These are phyloP conservation scores for Aspergillus incahuasiensis DNA, from an alignment of 495 filamentous ascomycete genomes.

Conservation along the genomic window DNA sequence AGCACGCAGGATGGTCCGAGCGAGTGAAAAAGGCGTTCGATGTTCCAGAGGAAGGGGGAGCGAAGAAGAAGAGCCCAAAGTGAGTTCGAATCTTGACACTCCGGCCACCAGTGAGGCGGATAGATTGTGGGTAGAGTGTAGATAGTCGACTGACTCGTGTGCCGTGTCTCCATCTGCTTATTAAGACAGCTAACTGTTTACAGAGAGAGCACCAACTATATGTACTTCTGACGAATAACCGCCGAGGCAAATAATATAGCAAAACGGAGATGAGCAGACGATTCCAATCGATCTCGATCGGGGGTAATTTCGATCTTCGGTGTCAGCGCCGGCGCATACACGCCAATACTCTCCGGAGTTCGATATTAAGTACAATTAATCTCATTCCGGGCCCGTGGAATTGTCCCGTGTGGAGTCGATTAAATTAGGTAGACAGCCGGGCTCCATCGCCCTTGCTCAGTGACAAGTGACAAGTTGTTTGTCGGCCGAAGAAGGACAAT, in stretches of 20 bases:
- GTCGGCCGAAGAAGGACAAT: too few species aligned
- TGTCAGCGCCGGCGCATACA: background rate
- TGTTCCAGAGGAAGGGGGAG: background rate
- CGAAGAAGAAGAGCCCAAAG: background rate
- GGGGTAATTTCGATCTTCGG: slow-evolving; percentile 2
- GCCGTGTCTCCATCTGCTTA: background rate
- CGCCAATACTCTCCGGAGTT: background rate
- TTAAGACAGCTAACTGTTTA: background rate
- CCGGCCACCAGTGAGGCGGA: background rate
- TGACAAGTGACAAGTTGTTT: too few species aligned
- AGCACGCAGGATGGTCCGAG: background rate
- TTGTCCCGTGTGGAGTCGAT: background rate
- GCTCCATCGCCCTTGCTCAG: too few species aligned
- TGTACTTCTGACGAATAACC: background rate
- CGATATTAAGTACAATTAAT: background rate
- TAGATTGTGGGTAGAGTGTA: background rate
- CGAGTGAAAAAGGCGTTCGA: background rate
- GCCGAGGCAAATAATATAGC: background rate
- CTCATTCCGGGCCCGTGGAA: background rate
- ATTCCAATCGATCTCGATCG: background rate
- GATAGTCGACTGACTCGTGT: background rate
- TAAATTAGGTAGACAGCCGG: background rate
- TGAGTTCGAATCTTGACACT: background rate
- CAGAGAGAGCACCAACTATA: background rate
- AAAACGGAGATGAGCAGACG: background rate